Evolutionary conservation across 2,329 filamentous ascomycete genomes (phyloP), one percentile per base, ranked within the genome.

Genomic region (Ophiostoma sp.): DNA sequence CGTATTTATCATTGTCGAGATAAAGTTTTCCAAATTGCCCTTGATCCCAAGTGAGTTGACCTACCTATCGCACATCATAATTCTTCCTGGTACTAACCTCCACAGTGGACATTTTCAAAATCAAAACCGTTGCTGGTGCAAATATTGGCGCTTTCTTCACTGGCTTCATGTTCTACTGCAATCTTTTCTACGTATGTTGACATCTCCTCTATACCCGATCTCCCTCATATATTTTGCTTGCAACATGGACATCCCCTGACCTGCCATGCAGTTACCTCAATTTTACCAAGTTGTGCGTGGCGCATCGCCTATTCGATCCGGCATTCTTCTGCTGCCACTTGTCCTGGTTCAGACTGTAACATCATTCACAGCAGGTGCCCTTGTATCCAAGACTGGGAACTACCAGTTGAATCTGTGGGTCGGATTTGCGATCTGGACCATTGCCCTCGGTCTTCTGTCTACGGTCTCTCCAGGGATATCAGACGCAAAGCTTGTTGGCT

Each of bases 241-340:
- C n/a, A 45, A 17, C 42, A 66, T 31, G 7, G 22, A 39, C 3
- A 0, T 15, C 28, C 2, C 22, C 66, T 55, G 28, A 52, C 28
- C 39, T 45, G n/a, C 17, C 3, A n/a, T 42, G 5, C 33, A 75
- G 72, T 72, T 69, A 25, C 76, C 66, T 15, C 76, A 66, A 45
- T 76, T 74, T 59, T 76, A 76, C 45, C 76, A 76, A 36, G 71
- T 76, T 25, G 75, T 74, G 71, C 73, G 70, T n/a, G 73, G 74
- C 2, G 71, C 69, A 3, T 73, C 76, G 2, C 74, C 75, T 19
- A 73, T 76, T 33, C 66, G 45, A 2, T 74, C 76, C 12, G 76
- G 72, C 6, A 8, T 74, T 3, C 50, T 76, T 2, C 61, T 76
- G 2, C 71, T 75, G 2, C 75, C 75, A 8, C 72, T 76, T 11